Percentiles rank a stretch among this genome's conserved stretches.
phyloP scores from a whole-genome alignment of 1,284 basidiomycete genomes.

The Sanghuangporus baumii region DNA sequence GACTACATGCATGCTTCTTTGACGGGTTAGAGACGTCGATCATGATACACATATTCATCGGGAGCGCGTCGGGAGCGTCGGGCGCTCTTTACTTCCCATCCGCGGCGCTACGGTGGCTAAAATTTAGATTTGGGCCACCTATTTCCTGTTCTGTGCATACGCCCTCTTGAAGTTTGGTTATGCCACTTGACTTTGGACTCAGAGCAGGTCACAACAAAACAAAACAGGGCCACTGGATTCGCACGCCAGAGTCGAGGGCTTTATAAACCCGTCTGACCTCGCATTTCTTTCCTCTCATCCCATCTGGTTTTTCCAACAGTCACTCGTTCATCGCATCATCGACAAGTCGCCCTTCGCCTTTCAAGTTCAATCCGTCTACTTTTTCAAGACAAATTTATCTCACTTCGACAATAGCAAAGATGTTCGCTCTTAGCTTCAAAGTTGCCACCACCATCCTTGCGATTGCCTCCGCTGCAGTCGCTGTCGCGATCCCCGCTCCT shows the following conservation, averaged over 20 bases:
- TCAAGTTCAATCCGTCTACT: not conserved
- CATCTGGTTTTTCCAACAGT: not conserved
- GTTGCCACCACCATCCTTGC: conserved; percentile 10
- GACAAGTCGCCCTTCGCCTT: not conserved
- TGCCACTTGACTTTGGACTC: too few species aligned
- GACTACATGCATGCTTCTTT: too few species aligned
- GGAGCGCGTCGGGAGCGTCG: not conserved
- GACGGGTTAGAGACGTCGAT: too few species aligned
- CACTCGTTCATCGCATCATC: not conserved
- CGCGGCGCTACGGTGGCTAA: not conserved
- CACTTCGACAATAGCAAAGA: not conserved
- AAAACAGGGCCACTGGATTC: too few species aligned
- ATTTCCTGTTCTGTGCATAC: not conserved
- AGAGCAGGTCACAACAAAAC: too few species aligned
- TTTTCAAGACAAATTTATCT: not conserved
- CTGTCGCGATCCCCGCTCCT: not conserved
- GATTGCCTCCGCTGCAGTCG: not conserved
- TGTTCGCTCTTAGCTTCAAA: not conserved
- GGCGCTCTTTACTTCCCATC: not conserved
- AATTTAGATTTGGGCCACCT: not conserved
- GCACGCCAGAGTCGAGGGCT: not conserved
- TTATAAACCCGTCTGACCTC: not conserved
- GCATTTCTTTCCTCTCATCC: not conserved
- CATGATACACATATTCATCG: too few species aligned
- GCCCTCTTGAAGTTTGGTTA: not conserved